These are phyloP conservation scores for Podila horticola DNA, from an alignment of 192 early-diverging fungal species.

Conservation along the genomic window DNA sequence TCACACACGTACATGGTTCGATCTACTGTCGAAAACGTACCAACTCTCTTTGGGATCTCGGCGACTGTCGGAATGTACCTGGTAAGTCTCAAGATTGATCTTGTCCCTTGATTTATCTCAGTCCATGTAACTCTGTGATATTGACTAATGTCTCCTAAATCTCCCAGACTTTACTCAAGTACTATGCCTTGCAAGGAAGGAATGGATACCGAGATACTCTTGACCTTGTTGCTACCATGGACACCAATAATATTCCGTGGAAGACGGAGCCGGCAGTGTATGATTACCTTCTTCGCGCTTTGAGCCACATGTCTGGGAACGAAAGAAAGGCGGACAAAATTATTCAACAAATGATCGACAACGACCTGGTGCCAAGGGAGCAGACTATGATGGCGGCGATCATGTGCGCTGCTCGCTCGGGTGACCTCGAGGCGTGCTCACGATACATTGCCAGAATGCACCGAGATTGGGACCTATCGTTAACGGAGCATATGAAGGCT, in stretches of 20 bases:
- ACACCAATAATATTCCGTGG: conserved; percentile 15
- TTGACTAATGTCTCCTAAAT: background rate
- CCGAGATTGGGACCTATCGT: conserved; percentile 18
- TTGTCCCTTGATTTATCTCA: background rate
- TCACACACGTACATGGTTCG: conserved; percentile 41
- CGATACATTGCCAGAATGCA: conserved; percentile 40
- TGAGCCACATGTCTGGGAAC: conserved; percentile 26
- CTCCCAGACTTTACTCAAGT: conserved; percentile 14
- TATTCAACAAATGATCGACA: conserved; percentile 30
- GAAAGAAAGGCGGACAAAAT: conserved; percentile 11
- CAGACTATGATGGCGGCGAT: conserved; percentile 40
- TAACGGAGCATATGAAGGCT: conserved; percentile 40
- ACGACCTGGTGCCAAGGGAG: conserved; percentile 28
- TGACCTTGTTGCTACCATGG: conserved; percentile 12
- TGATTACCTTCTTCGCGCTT: conserved; percentile 23
- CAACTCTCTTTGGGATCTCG: conserved; percentile 22
- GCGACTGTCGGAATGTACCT: conserved; percentile 26
- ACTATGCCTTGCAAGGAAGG: conserved; percentile 24
- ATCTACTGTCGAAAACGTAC: conserved; percentile 23
- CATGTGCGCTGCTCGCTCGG: conserved; percentile 39
- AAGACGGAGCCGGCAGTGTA: conserved; percentile 19
- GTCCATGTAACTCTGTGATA: no score
- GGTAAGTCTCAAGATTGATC: conserved; percentile 17
- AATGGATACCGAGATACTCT: conserved; percentile 19
- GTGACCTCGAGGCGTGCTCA: conserved; percentile 25